phyloP scores from a whole-genome alignment of 768 basidiomycete species.

The Suillus weaverae region DNA sequence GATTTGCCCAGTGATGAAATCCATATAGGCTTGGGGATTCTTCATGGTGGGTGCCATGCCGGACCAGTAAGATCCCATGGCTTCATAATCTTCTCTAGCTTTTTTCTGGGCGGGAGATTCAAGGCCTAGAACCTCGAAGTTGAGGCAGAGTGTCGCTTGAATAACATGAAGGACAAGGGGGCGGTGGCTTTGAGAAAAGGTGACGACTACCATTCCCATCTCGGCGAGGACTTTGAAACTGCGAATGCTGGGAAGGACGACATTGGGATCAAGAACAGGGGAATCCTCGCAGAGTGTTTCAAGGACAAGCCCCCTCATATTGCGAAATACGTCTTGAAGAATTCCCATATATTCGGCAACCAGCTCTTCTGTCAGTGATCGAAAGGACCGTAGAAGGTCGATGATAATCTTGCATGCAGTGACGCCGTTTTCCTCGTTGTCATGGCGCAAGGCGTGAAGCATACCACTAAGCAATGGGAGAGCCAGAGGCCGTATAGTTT shows the following conservation, averaged over 20 bases:
- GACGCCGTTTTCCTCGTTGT: conserved; percentile 96
- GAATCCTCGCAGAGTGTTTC: conserved; percentile 76
- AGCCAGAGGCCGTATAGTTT: conserved; percentile 70
- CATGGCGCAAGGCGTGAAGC: conserved; percentile 78
- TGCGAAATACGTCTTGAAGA: conserved; percentile 75
- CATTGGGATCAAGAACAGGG: conserved; percentile 49
- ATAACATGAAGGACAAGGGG: conserved; percentile 63
- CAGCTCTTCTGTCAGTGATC: conserved; percentile 68
- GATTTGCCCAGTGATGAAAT: conserved; percentile 86
- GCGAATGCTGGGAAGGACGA: conserved; percentile 66
- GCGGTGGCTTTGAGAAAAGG: conserved; percentile 83
- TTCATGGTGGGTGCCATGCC: conserved; percentile 77
- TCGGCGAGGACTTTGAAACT: conserved; percentile 96
- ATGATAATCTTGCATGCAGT: conserved; percentile 89
- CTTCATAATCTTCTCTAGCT: conserved; percentile 76
- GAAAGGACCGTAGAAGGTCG: conserved; percentile 81
- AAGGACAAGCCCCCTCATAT: conserved; percentile 69
- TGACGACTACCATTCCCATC: conserved; percentile 88
- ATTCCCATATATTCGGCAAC: conserved; percentile 78
- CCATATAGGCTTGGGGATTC: conserved; percentile 73
- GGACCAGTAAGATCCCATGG: conserved; percentile 79
- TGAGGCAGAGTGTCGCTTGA: conserved; percentile 69
- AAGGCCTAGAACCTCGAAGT: conserved; percentile 74
- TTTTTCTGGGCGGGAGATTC: conserved; percentile 81
- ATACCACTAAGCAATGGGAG: conserved; percentile 73